Percentiles rank a stretch among this genome's conserved stretches.
These are phyloP conservation scores for Populus tremula DNA, from an alignment of 345 rosid species.

Conservation along the genomic window DNA sequence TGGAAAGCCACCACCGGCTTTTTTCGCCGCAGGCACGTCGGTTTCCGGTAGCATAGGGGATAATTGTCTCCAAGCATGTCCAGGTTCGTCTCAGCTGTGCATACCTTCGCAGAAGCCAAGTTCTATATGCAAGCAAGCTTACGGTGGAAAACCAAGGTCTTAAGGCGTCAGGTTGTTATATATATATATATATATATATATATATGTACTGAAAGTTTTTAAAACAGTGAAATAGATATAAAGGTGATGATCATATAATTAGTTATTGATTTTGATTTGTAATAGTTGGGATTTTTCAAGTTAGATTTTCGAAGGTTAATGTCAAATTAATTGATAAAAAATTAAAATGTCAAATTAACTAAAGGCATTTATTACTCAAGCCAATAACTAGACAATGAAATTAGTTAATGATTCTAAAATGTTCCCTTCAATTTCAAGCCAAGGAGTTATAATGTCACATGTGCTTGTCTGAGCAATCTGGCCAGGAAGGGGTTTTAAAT, in stretches of 20 bases:
- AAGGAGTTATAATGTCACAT: neutral
- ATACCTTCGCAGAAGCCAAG: slow-evolving; percentile 71
- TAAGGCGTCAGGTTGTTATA: slow-evolving; percentile 11
- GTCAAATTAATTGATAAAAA: no score
- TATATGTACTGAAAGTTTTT: neutral
- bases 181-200: neutral
- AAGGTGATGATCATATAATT: neutral
- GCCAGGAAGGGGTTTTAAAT: neutral
- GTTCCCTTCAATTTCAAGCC: slow-evolving; percentile 5
- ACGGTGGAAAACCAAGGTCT: slow-evolving; percentile 65
- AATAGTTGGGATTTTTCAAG: no score
- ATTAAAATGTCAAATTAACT: no score
- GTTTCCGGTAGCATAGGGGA: slow-evolving; percentile 81
- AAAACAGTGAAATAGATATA: neutral
- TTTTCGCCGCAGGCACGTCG: slow-evolving; percentile 30
- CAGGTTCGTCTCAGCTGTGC: slow-evolving; percentile 72
- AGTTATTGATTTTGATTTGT: neutral
- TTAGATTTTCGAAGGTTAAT: neutral
- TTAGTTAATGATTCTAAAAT: neutral
- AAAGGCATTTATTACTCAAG: no score
- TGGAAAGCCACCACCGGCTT: slow-evolving; percentile 70
- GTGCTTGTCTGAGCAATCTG: neutral
- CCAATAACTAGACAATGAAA: neutral
- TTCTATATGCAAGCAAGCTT: slow-evolving; percentile 68
- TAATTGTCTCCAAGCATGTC: slow-evolving; percentile 79